Percentiles rank a stretch among this genome's conserved stretches.
These are phyloP conservation scores for Lasiosphaeris hirsuta DNA, from an alignment of 495 filamentous ascomycete genomes.

Conservation along the genomic window DNA sequence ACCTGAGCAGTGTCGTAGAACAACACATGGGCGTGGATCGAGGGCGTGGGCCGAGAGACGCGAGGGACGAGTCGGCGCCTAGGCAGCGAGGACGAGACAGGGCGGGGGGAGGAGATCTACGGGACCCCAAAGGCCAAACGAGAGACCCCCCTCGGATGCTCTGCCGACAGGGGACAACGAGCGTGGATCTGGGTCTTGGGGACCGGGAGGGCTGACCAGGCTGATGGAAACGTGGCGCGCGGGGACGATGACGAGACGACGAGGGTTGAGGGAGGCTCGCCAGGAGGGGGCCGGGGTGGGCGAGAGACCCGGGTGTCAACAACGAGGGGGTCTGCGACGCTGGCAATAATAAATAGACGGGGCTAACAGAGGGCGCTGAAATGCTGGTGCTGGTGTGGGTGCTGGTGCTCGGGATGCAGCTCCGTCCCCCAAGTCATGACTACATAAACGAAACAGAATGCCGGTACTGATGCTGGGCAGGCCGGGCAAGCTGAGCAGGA, in stretches of 20 bases:
- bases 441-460: background rate
- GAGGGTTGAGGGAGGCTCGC: background rate
- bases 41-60: slow-evolving; percentile 9
- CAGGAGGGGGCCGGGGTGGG: no score
- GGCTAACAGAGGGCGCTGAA: no score
- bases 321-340: background rate
- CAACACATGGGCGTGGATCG: slow-evolving; percentile 27
- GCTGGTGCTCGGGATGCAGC: slow-evolving; percentile 2
- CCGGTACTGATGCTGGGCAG: background rate
- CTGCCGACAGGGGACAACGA: slow-evolving; percentile 12
- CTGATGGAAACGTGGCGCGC: slow-evolving; percentile 8
- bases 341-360: background rate
- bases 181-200: background rate
- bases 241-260: background rate
- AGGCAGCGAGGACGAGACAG: slow-evolving; percentile 12
- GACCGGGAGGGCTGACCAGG: slow-evolving; percentile 16
- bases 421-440: background rate
- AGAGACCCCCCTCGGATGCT: slow-evolving; percentile 22
- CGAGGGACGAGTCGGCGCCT: slow-evolving; percentile 3
- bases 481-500: background rate
- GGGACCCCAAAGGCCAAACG: slow-evolving; percentile 20
- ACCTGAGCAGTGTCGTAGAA: slow-evolving; percentile 17
- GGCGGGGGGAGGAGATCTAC: slow-evolving; percentile 25
- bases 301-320: no score
- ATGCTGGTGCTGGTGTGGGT: background rate